Percentiles rank a stretch among this genome's conserved stretches.
Evolutionary conservation across 1,139 yeast genomes (phyloP).

Genomic region (Blastobotrys apis): DNA sequence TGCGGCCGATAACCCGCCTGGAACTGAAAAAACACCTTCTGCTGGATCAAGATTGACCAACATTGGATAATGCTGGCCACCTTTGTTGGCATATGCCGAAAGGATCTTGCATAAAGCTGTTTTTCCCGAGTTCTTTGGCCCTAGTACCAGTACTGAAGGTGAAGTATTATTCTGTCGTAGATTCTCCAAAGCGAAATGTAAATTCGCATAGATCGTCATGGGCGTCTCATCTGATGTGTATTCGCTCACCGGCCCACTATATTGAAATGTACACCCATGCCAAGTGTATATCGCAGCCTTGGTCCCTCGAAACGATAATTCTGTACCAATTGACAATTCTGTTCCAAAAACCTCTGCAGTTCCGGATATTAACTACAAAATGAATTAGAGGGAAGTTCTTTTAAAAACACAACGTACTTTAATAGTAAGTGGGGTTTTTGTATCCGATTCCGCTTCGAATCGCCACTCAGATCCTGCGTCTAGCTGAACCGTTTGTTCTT

Average conservation of each 20-base stretch:
- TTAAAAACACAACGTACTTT: conserved; percentile 40
- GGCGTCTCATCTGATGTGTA: conserved; percentile 68
- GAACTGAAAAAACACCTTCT: conserved; percentile 72
- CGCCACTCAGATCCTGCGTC: conserved; percentile 64
- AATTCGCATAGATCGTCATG: conserved; percentile 57
- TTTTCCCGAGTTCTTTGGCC: conserved; percentile 72
- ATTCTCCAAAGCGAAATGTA: conserved; percentile 74
- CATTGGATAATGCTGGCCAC: conserved; percentile 55
- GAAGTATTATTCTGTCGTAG: conserved; percentile 38
- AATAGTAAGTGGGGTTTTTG: conserved; percentile 52
- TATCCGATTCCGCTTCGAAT: conserved; percentile 56
- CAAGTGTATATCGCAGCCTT: conserved; percentile 59
- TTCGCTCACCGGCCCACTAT: conserved; percentile 44
- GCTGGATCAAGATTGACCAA: conserved; percentile 80
- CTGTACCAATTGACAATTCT: conserved; percentile 72
- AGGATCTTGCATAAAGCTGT: conserved; percentile 68
- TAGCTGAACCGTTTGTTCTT: conserved; percentile 16
- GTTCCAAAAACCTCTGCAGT: conserved; percentile 90
- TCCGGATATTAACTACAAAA: conserved; percentile 47
- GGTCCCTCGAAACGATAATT: conserved; percentile 55
- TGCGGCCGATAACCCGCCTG: conserved; percentile 84
- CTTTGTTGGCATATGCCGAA: conserved; percentile 70
- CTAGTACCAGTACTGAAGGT: conserved; percentile 72
- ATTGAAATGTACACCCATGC: conserved; percentile 48
- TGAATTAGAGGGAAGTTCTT: no score